A percentile compares a stretch with the other conserved stretches of the same genome.
These are phyloP conservation scores for Citrus sp. DNA, from an alignment of 345 rosid species.

Conservation along the genomic window DNA sequence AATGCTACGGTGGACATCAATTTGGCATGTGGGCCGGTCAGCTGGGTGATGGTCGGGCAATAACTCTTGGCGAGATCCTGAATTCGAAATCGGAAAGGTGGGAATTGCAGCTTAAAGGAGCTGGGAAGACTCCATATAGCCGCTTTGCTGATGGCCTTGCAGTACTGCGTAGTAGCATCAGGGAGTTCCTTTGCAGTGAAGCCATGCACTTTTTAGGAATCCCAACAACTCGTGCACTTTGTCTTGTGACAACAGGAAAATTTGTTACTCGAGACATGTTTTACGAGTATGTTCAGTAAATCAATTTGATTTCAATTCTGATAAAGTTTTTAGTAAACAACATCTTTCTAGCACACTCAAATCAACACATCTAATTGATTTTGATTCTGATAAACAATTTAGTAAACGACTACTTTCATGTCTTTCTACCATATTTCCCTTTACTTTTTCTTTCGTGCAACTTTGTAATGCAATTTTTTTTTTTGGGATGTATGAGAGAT, in stretches of 20 bases:
- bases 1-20: conserved; percentile 97
- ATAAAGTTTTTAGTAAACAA: neutral
- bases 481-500: neutral
- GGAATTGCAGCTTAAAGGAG: conserved; percentile 98
- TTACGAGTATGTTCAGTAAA: conserved; percentile 73
- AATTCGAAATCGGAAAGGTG: conserved; percentile 85
- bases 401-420: neutral
- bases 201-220: conserved; percentile 91
- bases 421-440: neutral
- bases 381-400: too few species aligned
- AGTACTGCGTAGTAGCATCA: conserved; percentile 89
- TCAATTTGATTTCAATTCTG: neutral
- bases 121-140: conserved; percentile 95
- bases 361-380: too few species aligned
- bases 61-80: conserved; percentile 81
- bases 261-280: conserved; percentile 93
- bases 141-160: conserved; percentile 99
- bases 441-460: neutral
- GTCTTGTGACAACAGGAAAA: conserved; percentile 90
- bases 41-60: conserved; percentile 98
- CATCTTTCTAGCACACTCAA: neutral
- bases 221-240: conserved; percentile 95
- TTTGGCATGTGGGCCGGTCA: conserved; percentile 99
- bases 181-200: conserved; percentile 96
- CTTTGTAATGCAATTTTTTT: neutral